phyloP scores from a whole-genome alignment of 768 basidiomycete genomes.

The Xerocomellus intermedius region DNA sequence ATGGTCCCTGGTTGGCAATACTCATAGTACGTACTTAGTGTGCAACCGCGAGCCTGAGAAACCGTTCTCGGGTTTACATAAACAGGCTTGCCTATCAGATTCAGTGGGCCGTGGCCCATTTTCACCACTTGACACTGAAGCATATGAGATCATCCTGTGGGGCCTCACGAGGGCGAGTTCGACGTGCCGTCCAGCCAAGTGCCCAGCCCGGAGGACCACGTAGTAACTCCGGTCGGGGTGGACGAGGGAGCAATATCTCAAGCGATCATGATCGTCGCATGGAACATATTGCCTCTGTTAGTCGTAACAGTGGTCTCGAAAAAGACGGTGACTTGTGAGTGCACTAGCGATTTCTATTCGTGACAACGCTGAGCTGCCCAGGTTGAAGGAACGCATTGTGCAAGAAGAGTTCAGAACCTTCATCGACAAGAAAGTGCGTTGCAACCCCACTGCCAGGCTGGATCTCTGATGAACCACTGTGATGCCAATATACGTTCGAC shows the following conservation, averaged over 20 bases:
- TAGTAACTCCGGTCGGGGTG: not conserved
- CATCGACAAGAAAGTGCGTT: conserved; percentile 60
- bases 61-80: no score
- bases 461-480: not conserved
- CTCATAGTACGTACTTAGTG: no score
- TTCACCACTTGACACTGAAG: not conserved
- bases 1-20: no score
- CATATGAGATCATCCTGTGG: conserved; percentile 16
- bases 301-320: conserved; percentile 73
- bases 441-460: not conserved
- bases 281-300: conserved; percentile 70
- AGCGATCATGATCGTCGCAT: conserved; percentile 37
- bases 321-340: conserved; percentile 75
- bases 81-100: not conserved
- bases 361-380: conserved; percentile 41
- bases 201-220: not conserved
- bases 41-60: no score
- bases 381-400: conserved; percentile 54
- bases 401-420: conserved; percentile 71
- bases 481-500: not conserved
- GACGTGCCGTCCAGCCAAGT: conserved; percentile 1
- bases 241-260: conserved; percentile 3
- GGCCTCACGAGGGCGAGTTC: conserved; percentile 11
- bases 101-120: not conserved
- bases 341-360: not conserved